Evolutionary conservation across 495 filamentous ascomycete species (phyloP).

Genomic region (Penicillium daleae): DNA sequence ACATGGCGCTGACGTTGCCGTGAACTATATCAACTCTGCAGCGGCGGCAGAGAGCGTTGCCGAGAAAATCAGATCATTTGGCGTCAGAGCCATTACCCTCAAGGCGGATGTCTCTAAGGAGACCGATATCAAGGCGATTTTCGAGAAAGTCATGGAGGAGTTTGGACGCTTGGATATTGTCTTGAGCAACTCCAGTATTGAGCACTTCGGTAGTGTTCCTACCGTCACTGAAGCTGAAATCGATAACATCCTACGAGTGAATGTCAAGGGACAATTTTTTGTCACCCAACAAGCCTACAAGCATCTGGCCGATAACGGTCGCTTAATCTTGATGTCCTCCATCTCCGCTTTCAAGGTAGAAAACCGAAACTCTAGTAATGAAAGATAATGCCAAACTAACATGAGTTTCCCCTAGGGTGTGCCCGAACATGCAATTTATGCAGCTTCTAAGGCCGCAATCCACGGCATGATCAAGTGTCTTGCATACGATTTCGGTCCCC

Average conservation of each 20-base stretch:
- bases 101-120: background rate
- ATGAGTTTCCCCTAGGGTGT: background rate
- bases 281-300: background rate
- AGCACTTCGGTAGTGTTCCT: background rate
- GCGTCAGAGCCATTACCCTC: background rate
- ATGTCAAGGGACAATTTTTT: background rate
- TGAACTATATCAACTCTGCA: background rate
- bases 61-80: background rate
- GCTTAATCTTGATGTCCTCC: background rate
- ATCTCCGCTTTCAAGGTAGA: background rate
- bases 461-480: background rate
- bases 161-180: conserved; percentile 4
- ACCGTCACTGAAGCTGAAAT: background rate
- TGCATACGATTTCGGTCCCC: background rate
- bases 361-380: too few relatives aligned
- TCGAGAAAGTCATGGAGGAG: background rate
- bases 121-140: background rate
- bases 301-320: background rate
- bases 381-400: too few relatives aligned
- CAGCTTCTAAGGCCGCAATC: background rate
- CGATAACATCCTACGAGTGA: background rate
- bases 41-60: background rate
- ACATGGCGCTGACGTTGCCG: background rate
- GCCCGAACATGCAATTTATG: background rate
- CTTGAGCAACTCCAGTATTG: background rate